Conservation (phyloP, 1,284 basidiomycete species). For the Ceratobasidium sp. region DNA sequence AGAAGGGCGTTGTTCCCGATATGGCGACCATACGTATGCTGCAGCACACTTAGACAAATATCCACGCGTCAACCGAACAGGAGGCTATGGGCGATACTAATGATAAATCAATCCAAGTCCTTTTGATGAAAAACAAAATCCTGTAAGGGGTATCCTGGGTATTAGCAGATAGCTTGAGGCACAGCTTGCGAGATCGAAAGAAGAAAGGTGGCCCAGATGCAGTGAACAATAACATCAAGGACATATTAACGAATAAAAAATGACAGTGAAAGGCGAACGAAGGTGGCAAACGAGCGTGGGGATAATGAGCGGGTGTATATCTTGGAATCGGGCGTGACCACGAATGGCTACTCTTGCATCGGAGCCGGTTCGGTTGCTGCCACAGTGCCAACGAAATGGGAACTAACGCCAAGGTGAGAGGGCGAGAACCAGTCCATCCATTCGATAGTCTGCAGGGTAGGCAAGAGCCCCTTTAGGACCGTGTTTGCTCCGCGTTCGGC, state of each 20-base stretch:
- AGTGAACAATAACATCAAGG: background rate
- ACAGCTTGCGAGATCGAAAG: no score
- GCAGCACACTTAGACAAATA: conserved; percentile 65
- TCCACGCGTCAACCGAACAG: background rate
- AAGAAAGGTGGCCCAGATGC: background rate
- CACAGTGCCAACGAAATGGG: background rate
- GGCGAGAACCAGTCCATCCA: conserved; percentile 44
- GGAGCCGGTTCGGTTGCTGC: background rate
- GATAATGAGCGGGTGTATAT: background rate
- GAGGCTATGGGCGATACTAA: no score
- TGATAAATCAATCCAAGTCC: no score
- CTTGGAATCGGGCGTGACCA: background rate
- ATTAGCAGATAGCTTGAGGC: no score
- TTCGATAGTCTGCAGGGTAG: conserved; percentile 8
- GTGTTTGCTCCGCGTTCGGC: conserved; percentile 17
- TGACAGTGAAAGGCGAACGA: background rate
- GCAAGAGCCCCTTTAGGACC: conserved; percentile 4
- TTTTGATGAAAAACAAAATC: no score
- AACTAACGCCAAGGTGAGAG: background rate
- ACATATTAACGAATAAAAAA: background rate
- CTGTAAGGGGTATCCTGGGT: no score
- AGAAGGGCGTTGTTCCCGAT: conserved; percentile 42
- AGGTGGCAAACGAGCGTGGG: background rate
- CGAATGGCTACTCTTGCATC: background rate
- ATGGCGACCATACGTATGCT: conserved; percentile 59